Evolutionary conservation across 1,139 yeast genomes (phyloP), one percentile per base, ranked within the genome.

Genomic region (Suhomyces bribrorum): DNA sequence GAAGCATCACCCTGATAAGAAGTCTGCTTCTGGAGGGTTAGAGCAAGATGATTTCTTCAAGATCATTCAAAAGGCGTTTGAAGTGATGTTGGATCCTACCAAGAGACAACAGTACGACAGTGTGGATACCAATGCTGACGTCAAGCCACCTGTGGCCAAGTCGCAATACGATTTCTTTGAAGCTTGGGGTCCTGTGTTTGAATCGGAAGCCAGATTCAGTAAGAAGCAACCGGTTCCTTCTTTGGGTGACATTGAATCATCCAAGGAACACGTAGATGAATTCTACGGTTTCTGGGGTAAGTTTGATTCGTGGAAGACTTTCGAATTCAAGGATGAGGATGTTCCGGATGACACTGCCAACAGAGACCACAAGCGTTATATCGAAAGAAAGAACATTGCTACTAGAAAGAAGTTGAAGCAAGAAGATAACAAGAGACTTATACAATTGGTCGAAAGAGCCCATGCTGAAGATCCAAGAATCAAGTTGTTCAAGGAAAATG

Each of bases 291-390:
- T 87, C 77, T 92, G 94, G 92, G 89, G 89, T 69, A 85, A 86
- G 65, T 88, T 92, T 56, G 97, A 92, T 64, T 92, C 98, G 23
- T 92, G 99, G 99, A 88, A 96, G 76, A 76, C 96, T 32, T 92
- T 92, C 62, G 99, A 92, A 73, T 92, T 90, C 73, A 81, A 90
- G 65, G 99, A 92, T 62, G 98, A 92, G 74, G 99, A 92, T 64
- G 97, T 90, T 59, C 99, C 99, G 52, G 99, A 92, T 74, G 99
- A 92, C 71, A 86, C 97, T 47, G 87, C 96, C 48, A 94, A 92
- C 81, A 89, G 99, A 78, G 98, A 92, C 66, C 95, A 92, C 79
- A 92, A 92, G 77, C 95, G 99, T 74, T 87, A 89, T 75, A 85
- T 90, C 56, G 98, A 92, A 74, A 88, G 92, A 77, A 92, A 94